Evolutionary conservation across 257 asterid species (phyloP).

Genomic region (Gentiana straminea): DNA sequence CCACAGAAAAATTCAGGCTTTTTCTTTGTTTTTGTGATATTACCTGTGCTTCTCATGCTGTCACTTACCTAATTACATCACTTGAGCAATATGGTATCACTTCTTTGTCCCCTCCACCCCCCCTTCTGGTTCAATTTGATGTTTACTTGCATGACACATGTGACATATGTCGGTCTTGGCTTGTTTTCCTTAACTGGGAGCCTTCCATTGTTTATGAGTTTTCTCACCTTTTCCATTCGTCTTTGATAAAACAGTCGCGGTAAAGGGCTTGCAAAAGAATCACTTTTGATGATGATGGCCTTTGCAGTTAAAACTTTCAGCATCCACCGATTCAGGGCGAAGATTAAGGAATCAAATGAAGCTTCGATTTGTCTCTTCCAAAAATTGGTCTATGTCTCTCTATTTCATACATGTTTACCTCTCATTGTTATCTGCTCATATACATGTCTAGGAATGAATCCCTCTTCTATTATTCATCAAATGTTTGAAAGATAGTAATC

Average conservation of each 20-base stretch:
- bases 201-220: not conserved
- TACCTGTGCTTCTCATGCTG: too few species aligned
- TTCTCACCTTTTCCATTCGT: not conserved
- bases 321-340: slow-evolving; percentile 49
- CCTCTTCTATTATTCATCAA: too few species aligned
- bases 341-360: slow-evolving; percentile 65
- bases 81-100: not conserved
- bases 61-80: too few species aligned
- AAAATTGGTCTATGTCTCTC: slow-evolving; percentile 47
- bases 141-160: not conserved
- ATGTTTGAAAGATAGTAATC: too few species aligned
- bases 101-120: too few species aligned
- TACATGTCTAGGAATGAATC: too few species aligned
- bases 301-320: slow-evolving; percentile 56
- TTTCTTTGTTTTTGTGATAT: too few species aligned
- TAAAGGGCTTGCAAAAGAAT: slow-evolving; percentile 82
- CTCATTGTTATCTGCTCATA: too few species aligned
- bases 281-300: slow-evolving; percentile 74
- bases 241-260: slow-evolving; percentile 53
- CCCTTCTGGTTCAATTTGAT: not conserved
- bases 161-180: too few species aligned
- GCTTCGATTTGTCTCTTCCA: slow-evolving; percentile 66
- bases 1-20: too few species aligned
- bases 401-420: not conserved
- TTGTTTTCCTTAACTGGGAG: too few species aligned